Evolutionary conservation across 148 eudicot species (phyloP), one percentile per base, ranked within the genome.

Genomic region (Hydrangea macrophylla): DNA sequence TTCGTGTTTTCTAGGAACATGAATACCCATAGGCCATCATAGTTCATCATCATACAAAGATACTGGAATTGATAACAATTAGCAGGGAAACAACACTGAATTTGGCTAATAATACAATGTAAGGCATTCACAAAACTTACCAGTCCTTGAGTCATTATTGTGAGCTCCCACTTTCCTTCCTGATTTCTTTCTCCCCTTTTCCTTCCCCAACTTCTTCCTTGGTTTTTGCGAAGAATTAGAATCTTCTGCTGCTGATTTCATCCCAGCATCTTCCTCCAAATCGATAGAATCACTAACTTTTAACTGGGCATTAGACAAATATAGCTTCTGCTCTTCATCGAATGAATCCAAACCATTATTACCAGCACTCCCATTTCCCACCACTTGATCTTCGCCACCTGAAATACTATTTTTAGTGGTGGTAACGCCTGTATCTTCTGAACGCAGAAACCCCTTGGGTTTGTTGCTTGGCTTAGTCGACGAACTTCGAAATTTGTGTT

Each of bases 401-500:
- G 26, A 9, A 42, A 50, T 62, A 55, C 60, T 55, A 27, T 45
- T 67, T 44, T 64, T 67, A 35, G 25, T 69, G 64, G 65, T 62
- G 20, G 33, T 31, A 65, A 51, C 71, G 35, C 27, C 37, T 32
- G 17, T 27, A 71, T 60, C 73, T 30, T 71, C 69, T 24, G 33
- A 44, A 35, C 80, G 80, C 58, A 60, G 62, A 82, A 86, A 86
- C 22, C 92, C 92, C 75, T 86, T 86, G 0, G 94, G 88, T 74
- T 74, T 83, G 40, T 88, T 83, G 32, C 70, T 60, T n/a, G 70
- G 25, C 23, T 59, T 55, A 56, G 58, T 45, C 42, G 64, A 23
- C 11, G 69, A 73, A 66, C 73, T 83, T 78, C 80, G 83, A 70
- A 78, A 85, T 60, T 75, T 82, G 59, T 68, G 62, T 80, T 85